Percentiles rank a stretch among this genome's conserved stretches.
Evolutionary conservation across 345 rosid genomes (phyloP).

Genomic region (Citropsis articulata): DNA sequence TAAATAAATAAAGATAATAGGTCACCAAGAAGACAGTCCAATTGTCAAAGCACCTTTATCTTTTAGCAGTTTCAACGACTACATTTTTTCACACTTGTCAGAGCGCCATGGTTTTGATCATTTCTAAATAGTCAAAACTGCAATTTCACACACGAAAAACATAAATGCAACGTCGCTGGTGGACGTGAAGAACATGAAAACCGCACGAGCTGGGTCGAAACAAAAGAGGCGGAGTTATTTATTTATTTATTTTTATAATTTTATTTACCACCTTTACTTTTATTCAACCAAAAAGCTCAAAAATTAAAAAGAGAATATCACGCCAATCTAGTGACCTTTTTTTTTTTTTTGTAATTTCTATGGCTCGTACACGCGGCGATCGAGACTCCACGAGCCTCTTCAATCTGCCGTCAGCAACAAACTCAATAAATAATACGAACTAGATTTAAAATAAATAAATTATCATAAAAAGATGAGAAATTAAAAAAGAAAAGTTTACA

Average conservation of each 20-base stretch:
- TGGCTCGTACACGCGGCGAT: conserved; percentile 33
- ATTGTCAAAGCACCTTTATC: background rate
- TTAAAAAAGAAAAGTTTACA: conserved; percentile 12
- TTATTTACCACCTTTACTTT: background rate
- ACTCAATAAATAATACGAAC: background rate
- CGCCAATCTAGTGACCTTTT: conserved; percentile 40
- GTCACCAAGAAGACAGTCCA: background rate
- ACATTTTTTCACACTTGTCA: background rate
- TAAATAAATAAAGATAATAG: background rate
- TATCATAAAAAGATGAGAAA: conserved; percentile 34
- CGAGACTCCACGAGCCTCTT: conserved; percentile 65
- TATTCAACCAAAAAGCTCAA: background rate
- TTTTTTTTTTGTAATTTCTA: background rate
- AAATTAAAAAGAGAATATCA: conserved; percentile 36
- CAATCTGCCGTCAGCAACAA: conserved; percentile 42
- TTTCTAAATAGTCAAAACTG: background rate
- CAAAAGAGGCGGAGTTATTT: background rate
- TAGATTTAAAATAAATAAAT: background rate
- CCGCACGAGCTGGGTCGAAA: background rate
- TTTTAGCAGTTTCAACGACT: background rate
- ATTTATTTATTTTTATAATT: background rate
- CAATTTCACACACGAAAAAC: background rate
- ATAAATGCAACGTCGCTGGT: background rate
- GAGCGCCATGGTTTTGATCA: background rate
- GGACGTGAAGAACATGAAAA: conserved; percentile 2